phyloP scores from a whole-genome alignment of 202 grass and related monocot genomes.

The Cymbopogon flexuosus region DNA sequence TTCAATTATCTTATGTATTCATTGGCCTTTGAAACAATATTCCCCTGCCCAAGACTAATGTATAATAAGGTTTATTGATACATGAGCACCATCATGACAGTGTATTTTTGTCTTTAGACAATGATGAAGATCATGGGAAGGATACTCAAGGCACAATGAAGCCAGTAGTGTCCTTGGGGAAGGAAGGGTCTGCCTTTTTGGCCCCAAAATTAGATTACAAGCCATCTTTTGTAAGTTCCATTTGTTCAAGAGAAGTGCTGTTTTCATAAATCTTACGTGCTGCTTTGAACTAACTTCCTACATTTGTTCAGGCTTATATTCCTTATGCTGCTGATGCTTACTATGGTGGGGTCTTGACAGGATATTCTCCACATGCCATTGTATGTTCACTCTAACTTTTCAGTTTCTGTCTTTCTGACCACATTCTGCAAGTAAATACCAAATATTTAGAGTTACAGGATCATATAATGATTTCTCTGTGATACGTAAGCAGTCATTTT shows the following conservation, averaged over 20 bases:
- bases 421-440: conserved; percentile 11
- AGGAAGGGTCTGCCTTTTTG: conserved; percentile 40
- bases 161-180: conserved; percentile 44
- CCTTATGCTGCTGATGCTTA: conserved; percentile 48
- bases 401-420: not conserved
- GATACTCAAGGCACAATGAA: conserved; percentile 18
- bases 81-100: not conserved
- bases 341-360: conserved; percentile 50
- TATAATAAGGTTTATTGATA: conserved; percentile 1
- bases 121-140: conserved; percentile 47
- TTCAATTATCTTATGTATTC: not conserved
- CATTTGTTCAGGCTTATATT: conserved; percentile 46
- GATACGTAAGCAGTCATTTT: not conserved
- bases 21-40: conserved; percentile 1
- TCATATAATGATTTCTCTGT: not conserved
- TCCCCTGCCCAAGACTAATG: not conserved
- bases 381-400: conserved; percentile 36
- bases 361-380: conserved; percentile 37
- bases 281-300: conserved; percentile 23
- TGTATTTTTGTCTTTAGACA: conserved; percentile 42
- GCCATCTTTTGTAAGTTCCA: conserved; percentile 71
- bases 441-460: not conserved
- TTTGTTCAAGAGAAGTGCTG: conserved; percentile 8
- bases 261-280: conserved; percentile 10
- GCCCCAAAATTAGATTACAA: conserved; percentile 47